Conservation (phyloP, 305 asterid genomes). For the Petunia hybrid region DNA sequence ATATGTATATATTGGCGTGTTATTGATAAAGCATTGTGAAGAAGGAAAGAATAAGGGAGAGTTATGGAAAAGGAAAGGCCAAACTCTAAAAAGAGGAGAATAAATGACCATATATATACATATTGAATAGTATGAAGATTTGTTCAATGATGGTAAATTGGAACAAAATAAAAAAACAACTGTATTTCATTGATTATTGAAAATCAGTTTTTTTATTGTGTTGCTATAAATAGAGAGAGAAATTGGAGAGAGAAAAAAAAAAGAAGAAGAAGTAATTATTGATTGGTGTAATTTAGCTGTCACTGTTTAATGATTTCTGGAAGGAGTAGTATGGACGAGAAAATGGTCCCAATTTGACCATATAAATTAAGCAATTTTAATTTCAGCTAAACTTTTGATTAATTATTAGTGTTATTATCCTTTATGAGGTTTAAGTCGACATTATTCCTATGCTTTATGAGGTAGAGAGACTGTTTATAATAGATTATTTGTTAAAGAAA, state of each 20-base stretch:
- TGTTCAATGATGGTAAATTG: slow-evolving; percentile 22
- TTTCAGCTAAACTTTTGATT: too few relatives aligned
- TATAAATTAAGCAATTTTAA: too few relatives aligned
- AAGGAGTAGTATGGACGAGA: background rate
- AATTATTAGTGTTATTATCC: too few relatives aligned
- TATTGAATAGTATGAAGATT: slow-evolving; percentile 35
- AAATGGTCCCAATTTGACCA: too few relatives aligned
- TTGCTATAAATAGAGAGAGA: background rate
- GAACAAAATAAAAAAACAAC: too few relatives aligned
- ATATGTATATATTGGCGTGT: background rate
- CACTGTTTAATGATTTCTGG: background rate
- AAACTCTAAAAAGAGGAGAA: background rate
- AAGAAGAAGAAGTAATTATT: background rate
- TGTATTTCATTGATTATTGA: background rate
- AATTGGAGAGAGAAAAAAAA: background rate
- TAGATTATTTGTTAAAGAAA: too few relatives aligned
- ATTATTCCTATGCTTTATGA: too few relatives aligned
- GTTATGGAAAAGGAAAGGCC: slow-evolving; percentile 38
- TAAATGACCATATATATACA: slow-evolving; percentile 28
- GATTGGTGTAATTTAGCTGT: background rate
- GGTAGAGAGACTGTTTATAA: too few relatives aligned
- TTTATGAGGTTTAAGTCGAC: too few relatives aligned
- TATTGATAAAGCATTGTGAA: slow-evolving; percentile 31
- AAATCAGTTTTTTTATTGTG: background rate
- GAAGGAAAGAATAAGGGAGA: slow-evolving; percentile 21